These are phyloP conservation scores for Acephala macrosclerotiorum DNA, from an alignment of 2,329 filamentous ascomycete genomes.

Conservation along the genomic window DNA sequence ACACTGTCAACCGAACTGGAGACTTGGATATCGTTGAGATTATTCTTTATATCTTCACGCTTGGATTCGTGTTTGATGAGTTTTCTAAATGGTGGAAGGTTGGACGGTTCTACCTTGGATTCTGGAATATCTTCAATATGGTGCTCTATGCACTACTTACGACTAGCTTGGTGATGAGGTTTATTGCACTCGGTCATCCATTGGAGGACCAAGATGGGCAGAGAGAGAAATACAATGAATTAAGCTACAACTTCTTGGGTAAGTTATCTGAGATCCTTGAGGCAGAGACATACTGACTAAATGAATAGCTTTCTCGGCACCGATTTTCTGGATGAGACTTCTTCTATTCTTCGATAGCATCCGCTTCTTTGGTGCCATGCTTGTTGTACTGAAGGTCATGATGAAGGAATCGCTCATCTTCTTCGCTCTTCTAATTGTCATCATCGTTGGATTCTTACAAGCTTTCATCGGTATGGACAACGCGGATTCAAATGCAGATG, in stretches of 20 bases:
- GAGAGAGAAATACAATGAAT: conserved; percentile 72
- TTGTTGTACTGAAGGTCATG: conserved; percentile 95
- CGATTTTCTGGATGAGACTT: conserved; percentile 96
- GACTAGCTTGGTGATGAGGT: conserved; percentile 79
- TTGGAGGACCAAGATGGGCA: conserved; percentile 48
- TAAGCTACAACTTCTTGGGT: conserved; percentile 88
- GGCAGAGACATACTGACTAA: conserved; percentile 22
- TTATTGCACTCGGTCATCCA: conserved; percentile 76
- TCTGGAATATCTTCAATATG: conserved; percentile 97
- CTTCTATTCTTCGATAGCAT: conserved; percentile 92
- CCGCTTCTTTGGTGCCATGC: conserved; percentile 97
- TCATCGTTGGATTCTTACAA: conserved; percentile 88
- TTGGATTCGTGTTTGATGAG: conserved; percentile 91
- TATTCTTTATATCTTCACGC: conserved; percentile 87
- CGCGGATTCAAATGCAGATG: conserved; percentile 70
- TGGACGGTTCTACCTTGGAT: conserved; percentile 87
- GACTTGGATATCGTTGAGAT: conserved; percentile 86
- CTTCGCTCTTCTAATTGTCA: conserved; percentile 86
- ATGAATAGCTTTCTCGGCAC: conserved; percentile 84
- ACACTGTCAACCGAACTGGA: conserved; percentile 86
- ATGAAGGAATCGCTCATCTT: conserved; percentile 96
- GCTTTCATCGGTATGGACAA: conserved; percentile 92
- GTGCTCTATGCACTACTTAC: conserved; percentile 81
- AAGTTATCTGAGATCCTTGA: conserved; percentile 8
- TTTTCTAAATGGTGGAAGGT: conserved; percentile 91